Evolutionary conservation across 441 rosid genomes (phyloP).

Genomic region (Brassica hybrid): DNA sequence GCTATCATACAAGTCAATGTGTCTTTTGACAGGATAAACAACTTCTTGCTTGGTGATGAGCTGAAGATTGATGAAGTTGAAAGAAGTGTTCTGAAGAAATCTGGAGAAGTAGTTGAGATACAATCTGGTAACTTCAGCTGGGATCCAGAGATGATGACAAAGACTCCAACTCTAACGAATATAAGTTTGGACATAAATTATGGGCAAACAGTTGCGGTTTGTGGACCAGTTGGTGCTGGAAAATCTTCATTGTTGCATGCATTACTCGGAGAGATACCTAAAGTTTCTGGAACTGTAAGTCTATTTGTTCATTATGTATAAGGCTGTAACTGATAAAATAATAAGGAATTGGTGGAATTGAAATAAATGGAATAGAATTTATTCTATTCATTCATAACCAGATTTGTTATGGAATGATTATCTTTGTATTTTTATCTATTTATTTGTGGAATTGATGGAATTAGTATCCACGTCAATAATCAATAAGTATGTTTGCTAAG

Average conservation of each 20-base stretch:
- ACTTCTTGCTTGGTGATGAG: constrained; percentile 73
- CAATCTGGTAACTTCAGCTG: constrained; percentile 74
- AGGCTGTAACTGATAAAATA: too few species aligned
- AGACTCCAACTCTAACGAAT: constrained; percentile 49
- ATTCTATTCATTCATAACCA: too few species aligned
- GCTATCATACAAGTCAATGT: constrained; percentile 80
- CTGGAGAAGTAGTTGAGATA: constrained; percentile 51
- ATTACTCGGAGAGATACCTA: constrained; percentile 79
- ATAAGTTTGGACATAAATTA: constrained; percentile 51
- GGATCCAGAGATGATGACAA: constrained; percentile 60
- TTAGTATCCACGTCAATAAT: too few species aligned
- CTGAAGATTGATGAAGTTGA: constrained; percentile 49
- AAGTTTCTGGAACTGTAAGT: constrained; percentile 78
- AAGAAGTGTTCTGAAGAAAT: constrained; percentile 31
- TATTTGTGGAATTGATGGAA: too few species aligned
- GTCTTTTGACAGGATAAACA: constrained; percentile 72
- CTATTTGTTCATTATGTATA: neutral
- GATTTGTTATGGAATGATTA: too few species aligned
- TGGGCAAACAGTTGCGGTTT: constrained; percentile 75
- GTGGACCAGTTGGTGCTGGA: constrained; percentile 94
- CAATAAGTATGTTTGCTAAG: neutral
- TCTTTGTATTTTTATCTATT: too few species aligned
- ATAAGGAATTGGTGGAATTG: too few species aligned
- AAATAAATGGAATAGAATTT: too few species aligned
- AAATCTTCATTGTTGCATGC: constrained; percentile 84